Evolutionary conservation across 2,329 filamentous ascomycete species (phyloP).

Genomic region (Stagonosporopsis tanaceti): DNA sequence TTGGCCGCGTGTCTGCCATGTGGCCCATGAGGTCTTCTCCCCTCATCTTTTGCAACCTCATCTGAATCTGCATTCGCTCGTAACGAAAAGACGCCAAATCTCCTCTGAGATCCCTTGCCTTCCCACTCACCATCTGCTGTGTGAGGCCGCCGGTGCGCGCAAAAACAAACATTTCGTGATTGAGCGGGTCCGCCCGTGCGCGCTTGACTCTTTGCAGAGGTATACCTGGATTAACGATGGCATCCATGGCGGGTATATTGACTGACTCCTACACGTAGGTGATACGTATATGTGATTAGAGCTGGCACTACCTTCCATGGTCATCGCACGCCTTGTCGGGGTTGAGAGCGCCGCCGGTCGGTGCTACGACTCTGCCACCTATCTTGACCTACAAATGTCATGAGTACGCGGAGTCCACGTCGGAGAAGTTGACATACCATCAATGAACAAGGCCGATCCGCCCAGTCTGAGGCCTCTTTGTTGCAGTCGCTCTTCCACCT

Average conservation of each 20-base stretch:
- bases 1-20: conserved; percentile 18
- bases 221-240: neutral
- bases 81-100: neutral
- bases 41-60: conserved; percentile 16
- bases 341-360: conserved; percentile 16
- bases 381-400: neutral
- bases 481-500: conserved; percentile 27
- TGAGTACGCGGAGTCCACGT: neutral
- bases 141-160: too few species aligned
- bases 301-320: too few species aligned
- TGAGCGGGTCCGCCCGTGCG: conserved; percentile 3
- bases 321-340: neutral
- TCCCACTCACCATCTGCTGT: neutral
- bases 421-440: neutral
- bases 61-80: conserved; percentile 1
- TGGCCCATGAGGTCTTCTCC: conserved; percentile 17
- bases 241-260: neutral
- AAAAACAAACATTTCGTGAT: neutral
- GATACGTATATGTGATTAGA: too few species aligned
- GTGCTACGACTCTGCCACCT: conserved; percentile 18
- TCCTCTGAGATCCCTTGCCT: neutral
- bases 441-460: neutral
- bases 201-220: neutral
- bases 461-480: conserved; percentile 8
- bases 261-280: neutral